Evolutionary conservation across 78 protist genomes (phyloP).

Genomic region (Polysphondylium violaceum): DNA sequence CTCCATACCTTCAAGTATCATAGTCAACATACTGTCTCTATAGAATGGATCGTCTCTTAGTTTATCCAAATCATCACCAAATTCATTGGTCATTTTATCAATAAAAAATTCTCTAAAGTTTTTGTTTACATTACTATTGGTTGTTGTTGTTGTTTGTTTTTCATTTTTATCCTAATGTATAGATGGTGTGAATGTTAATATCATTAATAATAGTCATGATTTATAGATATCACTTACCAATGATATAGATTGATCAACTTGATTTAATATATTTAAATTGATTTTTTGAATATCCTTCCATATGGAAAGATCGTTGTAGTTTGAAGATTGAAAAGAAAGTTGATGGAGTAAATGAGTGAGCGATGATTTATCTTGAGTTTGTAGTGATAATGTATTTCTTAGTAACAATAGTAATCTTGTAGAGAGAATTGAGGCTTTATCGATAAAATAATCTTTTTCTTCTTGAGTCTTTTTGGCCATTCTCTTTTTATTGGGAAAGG

Average conservation of each 20-base stretch:
- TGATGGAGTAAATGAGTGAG: constrained; percentile 47
- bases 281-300: constrained; percentile 67
- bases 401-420: constrained; percentile 46
- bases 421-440: constrained; percentile 35
- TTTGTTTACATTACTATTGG: not conserved
- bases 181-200: not conserved
- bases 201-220: not conserved
- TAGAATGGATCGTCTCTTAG: constrained; percentile 57
- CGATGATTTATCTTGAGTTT: constrained; percentile 16
- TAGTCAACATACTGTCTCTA: constrained; percentile 50
- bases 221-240: not conserved
- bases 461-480: not conserved
- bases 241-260: constrained; percentile 13
- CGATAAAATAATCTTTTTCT: constrained; percentile 52
- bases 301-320: constrained; percentile 55
- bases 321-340: constrained; percentile 24
- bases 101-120: constrained; percentile 65
- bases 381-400: constrained; percentile 9
- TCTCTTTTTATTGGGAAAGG: constrained; percentile 18
- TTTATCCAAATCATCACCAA: constrained; percentile 77
- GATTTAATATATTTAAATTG: constrained; percentile 27
- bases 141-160: constrained; percentile 11
- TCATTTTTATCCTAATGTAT: not conserved
- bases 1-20: constrained; percentile 66
- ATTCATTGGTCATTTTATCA: constrained; percentile 64